These are phyloP conservation scores for Suillus weaverae DNA, from an alignment of 768 basidiomycete genomes.

Conservation along the genomic window DNA sequence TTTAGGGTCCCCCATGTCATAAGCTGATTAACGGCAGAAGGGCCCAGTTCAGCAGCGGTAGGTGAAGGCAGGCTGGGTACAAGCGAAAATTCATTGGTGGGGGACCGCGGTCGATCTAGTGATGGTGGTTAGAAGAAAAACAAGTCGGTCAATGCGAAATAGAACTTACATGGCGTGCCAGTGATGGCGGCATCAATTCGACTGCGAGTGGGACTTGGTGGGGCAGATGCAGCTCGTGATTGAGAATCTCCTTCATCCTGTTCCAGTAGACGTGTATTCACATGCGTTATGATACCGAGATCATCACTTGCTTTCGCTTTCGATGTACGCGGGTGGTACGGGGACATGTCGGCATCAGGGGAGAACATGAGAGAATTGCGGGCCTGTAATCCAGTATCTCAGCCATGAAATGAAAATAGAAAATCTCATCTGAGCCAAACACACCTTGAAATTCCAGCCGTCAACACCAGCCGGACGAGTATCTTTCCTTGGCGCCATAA, in stretches of 20 bases:
- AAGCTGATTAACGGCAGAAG: conserved; percentile 82
- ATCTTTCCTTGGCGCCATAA: conserved; percentile 81
- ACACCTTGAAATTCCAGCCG: conserved; percentile 80
- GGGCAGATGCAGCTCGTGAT: conserved; percentile 50
- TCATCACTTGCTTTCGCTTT: conserved; percentile 37
- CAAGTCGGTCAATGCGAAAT: background rate
- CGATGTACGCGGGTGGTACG: conserved; percentile 54
- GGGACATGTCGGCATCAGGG: conserved; percentile 86
- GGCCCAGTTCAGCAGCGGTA: conserved; percentile 77
- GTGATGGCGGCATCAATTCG: conserved; percentile 90
- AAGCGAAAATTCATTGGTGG: conserved; percentile 65
- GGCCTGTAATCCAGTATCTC: conserved; percentile 48
- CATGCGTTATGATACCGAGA: conserved; percentile 70
- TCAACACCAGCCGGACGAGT: conserved; percentile 71
- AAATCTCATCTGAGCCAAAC: conserved; percentile 12
- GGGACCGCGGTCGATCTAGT: conserved; percentile 64
- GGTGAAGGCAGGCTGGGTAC: conserved; percentile 88
- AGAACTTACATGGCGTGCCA: conserved; percentile 80
- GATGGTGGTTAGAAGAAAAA: conserved; percentile 14
- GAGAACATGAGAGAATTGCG: conserved; percentile 95
- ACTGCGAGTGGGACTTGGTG: conserved; percentile 89
- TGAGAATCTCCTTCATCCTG: conserved; percentile 54
- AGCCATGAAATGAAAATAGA: conserved; percentile 7
- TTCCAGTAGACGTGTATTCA: conserved; percentile 78
- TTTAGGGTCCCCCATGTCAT: conserved; percentile 98